These are phyloP conservation scores for Dentipellis sp. DNA, from an alignment of 768 basidiomycete species.

Conservation along the genomic window DNA sequence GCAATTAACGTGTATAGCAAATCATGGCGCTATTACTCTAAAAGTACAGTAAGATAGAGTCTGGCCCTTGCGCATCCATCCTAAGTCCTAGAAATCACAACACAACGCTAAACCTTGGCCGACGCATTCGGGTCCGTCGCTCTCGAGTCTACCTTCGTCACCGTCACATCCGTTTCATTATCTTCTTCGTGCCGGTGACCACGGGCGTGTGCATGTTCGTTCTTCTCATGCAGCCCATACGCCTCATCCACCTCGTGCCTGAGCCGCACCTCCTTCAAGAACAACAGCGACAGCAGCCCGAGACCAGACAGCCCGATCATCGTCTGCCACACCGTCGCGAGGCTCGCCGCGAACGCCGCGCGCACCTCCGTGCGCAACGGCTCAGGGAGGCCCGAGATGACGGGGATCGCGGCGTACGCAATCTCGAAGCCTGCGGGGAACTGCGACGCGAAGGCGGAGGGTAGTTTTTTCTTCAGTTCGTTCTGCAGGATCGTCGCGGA, in stretches of 20 bases:
- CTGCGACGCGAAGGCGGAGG: constrained; percentile 25
- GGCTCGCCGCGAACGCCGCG: constrained; percentile 31
- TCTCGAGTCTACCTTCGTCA: too few species aligned
- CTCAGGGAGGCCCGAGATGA: constrained; percentile 26
- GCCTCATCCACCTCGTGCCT: not conserved
- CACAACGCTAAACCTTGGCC: too few species aligned
- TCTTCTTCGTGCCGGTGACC: too few species aligned
- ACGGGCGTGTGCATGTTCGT: too few species aligned
- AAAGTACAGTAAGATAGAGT: too few species aligned
- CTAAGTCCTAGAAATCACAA: too few species aligned
- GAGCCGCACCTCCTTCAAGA: constrained; percentile 19
- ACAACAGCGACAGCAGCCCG: constrained; percentile 25
- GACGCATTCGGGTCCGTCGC: too few species aligned
- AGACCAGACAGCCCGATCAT: constrained; percentile 30
- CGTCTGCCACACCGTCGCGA: constrained; percentile 33
- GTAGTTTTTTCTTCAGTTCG: constrained; percentile 31
- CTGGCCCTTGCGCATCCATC: too few species aligned
- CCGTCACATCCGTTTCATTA: too few species aligned
- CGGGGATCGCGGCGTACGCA: constrained; percentile 37
- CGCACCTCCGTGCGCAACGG: constrained; percentile 26
- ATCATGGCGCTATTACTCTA: too few species aligned
- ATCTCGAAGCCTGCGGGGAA: constrained; percentile 31
- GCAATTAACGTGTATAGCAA: too few species aligned
- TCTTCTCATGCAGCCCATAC: not conserved
- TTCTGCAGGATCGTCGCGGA: constrained; percentile 44